Evolutionary conservation across 2,329 filamentous ascomycete species (phyloP).

Genomic region (Ophiostoma fasciatum): DNA sequence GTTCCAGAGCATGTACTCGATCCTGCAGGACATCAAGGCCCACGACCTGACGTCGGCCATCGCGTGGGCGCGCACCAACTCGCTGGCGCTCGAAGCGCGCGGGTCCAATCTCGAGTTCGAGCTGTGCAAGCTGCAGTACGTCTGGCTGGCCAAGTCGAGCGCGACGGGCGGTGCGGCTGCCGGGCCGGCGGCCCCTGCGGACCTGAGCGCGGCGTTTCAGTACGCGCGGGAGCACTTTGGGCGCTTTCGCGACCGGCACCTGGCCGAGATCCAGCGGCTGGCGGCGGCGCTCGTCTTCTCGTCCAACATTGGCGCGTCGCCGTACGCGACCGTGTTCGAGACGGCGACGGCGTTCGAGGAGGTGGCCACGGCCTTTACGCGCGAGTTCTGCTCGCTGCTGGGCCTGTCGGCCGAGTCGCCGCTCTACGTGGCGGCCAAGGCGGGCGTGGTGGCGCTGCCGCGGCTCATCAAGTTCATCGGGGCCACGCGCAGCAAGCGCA

Average conservation of each 20-base stretch:
- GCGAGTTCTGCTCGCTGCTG: constrained; percentile 86
- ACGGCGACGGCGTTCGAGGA: constrained; percentile 56
- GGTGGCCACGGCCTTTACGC: constrained; percentile 73
- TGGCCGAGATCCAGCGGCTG: constrained; percentile 67
- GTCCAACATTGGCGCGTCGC: constrained; percentile 58
- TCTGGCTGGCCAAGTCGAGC: constrained; percentile 61
- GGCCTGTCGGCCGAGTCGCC: constrained; percentile 84
- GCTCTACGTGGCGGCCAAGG: constrained; percentile 82
- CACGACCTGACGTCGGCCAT: constrained; percentile 74
- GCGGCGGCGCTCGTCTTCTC: constrained; percentile 68
- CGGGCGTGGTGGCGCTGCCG: constrained; percentile 81
- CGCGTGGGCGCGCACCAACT: constrained; percentile 64
- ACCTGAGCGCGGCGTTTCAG: constrained; percentile 38
- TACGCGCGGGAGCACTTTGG: constrained; percentile 67
- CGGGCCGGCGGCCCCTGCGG: not conserved
- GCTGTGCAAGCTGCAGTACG: constrained; percentile 74
- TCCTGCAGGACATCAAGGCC: constrained; percentile 62
- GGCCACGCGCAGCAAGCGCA: constrained; percentile 77
- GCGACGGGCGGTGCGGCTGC: constrained; percentile 31
- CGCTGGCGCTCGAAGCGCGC: constrained; percentile 54
- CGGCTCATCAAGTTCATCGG: constrained; percentile 76
- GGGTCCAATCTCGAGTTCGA: constrained; percentile 95
- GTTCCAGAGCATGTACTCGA: constrained; percentile 83
- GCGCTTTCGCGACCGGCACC: constrained; percentile 59
- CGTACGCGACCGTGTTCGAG: constrained; percentile 67